A percentile compares a stretch with the other conserved stretches of the same genome.
Evolutionary conservation across 2,329 filamentous ascomycete species (phyloP).

Genomic region (Coniochaeta sp.): DNA sequence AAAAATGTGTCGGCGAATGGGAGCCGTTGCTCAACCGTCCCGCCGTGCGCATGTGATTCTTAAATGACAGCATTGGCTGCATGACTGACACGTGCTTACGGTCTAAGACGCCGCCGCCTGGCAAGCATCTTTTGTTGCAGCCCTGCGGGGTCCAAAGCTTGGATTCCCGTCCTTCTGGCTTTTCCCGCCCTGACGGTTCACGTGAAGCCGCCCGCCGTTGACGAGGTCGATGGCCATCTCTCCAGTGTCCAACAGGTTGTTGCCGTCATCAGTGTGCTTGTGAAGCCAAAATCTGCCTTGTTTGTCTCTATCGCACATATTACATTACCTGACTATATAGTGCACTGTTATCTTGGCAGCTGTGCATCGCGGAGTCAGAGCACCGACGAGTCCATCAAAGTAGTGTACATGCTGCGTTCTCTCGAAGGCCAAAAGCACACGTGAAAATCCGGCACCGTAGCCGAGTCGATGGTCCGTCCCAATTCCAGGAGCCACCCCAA

Average conservation of each 20-base stretch:
- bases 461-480: not conserved
- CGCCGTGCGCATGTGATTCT: not conserved
- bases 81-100: not conserved
- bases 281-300: too few species aligned
- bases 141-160: not conserved
- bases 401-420: not conserved
- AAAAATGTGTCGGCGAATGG: not conserved
- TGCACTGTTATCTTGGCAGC: too few species aligned
- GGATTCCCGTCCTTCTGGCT: not conserved
- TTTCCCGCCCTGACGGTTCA: too few species aligned
- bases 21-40: not conserved
- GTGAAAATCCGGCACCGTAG: not conserved
- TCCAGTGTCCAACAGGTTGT: too few species aligned
- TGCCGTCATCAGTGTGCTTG: too few species aligned
- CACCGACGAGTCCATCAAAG: too few species aligned
- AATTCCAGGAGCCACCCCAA: not conserved
- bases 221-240: too few species aligned
- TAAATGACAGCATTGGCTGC: not conserved
- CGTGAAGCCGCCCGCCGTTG: too few species aligned
- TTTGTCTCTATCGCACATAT: too few species aligned
- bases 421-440: not conserved
- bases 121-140: not conserved
- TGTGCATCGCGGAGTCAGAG: too few species aligned
- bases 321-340: too few species aligned
- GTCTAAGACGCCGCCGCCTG: too few species aligned